Base-by-base conservation (phyloP, 345 rosid species). In the Syzygium aqueum region DNA sequence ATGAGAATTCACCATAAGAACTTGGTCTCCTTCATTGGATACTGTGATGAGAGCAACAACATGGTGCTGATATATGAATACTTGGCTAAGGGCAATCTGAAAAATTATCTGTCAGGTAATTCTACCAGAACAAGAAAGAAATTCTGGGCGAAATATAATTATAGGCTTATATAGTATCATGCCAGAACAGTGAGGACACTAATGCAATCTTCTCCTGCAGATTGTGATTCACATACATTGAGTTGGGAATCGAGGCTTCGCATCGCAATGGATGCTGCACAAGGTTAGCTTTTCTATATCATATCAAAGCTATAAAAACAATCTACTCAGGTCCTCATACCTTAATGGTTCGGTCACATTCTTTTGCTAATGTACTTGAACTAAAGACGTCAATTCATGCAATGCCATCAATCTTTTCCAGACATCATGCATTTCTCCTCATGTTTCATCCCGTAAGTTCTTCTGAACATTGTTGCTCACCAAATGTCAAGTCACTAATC, bases 191-290 rank as follows among this genome's bases (percentile, higher is more conserved):
- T 86, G 14, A 3, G 46, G 30, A 30, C 25, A 33, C 80, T 9
- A 10, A 30, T 19, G 28, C 25, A 52, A 40, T 28, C n/a, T 87
- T 73, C 86, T 33, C 49, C 80, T 37, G 80, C 80, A 93, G 94
- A 87, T 53, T 86, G 85, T 61, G 89, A 86, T 3, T 85, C 88
- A 87, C 88, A 86, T 59, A 49, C 51, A 22, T 89, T 92, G 84
- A 93, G 88, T 84, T 95, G 97, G 97, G 94, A 92, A 84, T 73
- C 19, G 77, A 92, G 96, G 84, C 93, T 95, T 25, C 92, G 87
- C 73, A 92, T 95, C 73, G 93, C 94, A 63, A 80, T 90, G 17
- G 95, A 94, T 52, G 90, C 96, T 15, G 96, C 96, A 73, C 94
- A 94, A 91, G 97, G 97, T 95, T 85, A 27, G 80, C 80, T 73